A percentile compares a stretch with the other conserved stretches of the same genome.
Conservation (phyloP, 164 flowering plant genomes). For the Aristolochia fimbriata region DNA sequence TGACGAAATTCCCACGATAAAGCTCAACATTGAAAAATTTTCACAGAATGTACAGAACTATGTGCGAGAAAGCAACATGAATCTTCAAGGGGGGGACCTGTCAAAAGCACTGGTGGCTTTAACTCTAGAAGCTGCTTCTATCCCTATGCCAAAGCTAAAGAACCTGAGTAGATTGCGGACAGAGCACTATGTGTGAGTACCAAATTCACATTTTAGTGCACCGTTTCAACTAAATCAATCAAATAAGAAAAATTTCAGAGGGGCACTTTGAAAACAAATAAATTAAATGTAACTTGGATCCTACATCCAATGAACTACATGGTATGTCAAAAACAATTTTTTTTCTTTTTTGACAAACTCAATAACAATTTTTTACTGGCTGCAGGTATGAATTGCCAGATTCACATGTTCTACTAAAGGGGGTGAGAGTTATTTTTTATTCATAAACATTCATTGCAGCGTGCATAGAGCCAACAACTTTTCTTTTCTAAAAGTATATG, state of each 20-base stretch:
- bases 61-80: slow-evolving; percentile 47
- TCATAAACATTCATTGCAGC: background rate
- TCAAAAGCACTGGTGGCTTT: slow-evolving; percentile 65
- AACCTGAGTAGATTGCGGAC: slow-evolving; percentile 48
- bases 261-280: no score
- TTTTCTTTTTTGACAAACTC: no score
- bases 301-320: no score
- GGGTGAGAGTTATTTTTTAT: slow-evolving; percentile 36
- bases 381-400: slow-evolving; percentile 98
- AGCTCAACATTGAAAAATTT: slow-evolving; percentile 61
- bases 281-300: no score
- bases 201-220: background rate
- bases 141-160: slow-evolving; percentile 58
- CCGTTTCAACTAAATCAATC: background rate
- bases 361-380: slow-evolving; percentile 2
- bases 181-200: slow-evolving; percentile 46
- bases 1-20: slow-evolving; percentile 83
- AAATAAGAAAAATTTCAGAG: no score
- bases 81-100: slow-evolving; percentile 61
- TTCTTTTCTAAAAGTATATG: background rate
- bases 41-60: slow-evolving; percentile 54
- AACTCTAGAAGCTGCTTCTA: slow-evolving; percentile 45
- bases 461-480: no score
- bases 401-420: slow-evolving; percentile 70
- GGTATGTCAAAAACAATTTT: background rate